Conservation (phyloP, 2,329 filamentous ascomycete genomes). For the Colletotrichum scovillei region DNA sequence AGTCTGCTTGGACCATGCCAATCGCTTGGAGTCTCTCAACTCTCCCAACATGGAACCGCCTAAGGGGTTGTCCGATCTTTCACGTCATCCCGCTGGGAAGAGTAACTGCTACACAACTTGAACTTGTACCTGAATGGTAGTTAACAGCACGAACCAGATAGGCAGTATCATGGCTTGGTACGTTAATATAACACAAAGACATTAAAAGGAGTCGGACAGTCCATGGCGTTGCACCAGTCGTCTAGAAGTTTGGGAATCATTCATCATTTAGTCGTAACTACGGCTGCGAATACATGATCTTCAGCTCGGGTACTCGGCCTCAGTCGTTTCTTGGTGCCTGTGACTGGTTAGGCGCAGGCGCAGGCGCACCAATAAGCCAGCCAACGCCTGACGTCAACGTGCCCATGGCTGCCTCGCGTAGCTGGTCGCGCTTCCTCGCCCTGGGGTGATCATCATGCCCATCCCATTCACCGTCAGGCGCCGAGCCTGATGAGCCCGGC, state of each 20-base stretch:
- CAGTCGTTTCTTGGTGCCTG: conserved; percentile 42
- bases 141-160: not conserved
- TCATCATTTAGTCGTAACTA: not conserved
- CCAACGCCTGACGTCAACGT: conserved; percentile 75
- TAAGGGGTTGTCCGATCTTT: not conserved
- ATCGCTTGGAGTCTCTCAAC: not conserved
- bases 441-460: conserved; percentile 46
- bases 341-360: conserved; percentile 57
- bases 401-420: conserved; percentile 74
- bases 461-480: conserved; percentile 31
- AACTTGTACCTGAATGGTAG: not conserved
- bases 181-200: not conserved
- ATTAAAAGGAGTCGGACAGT: not conserved
- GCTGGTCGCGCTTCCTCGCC: conserved; percentile 77
- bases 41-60: not conserved
- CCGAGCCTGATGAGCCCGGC: conserved; percentile 5
- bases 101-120: not conserved
- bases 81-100: not conserved
- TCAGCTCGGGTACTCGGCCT: not conserved
- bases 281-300: not conserved
- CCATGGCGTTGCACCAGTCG: not conserved
- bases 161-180: not conserved
- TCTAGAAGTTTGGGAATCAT: not conserved
- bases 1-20: not conserved
- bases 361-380: conserved; percentile 74